phyloP scores from a whole-genome alignment of 2,329 filamentous ascomycete genomes.

The Colletotrichum echinochloae region DNA sequence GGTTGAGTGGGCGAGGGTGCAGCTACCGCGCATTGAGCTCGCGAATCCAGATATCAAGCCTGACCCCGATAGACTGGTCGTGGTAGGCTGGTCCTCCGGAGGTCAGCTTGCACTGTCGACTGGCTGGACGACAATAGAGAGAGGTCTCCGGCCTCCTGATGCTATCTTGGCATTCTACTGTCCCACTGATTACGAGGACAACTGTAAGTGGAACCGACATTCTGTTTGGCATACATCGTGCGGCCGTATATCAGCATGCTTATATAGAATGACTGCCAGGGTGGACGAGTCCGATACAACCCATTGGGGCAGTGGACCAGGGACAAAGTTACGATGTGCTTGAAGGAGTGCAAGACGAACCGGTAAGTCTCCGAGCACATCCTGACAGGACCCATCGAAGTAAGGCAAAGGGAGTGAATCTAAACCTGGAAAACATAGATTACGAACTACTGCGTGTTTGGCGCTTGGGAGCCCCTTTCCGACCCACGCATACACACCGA shows the following conservation, averaged over 20 bases:
- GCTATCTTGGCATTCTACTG: constrained; percentile 61
- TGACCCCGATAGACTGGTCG: constrained; percentile 51
- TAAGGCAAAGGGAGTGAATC: not conserved
- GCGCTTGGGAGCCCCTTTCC: constrained; percentile 26
- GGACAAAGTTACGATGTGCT: constrained; percentile 45
- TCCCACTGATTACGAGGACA: constrained; percentile 52
- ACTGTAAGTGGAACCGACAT: not conserved
- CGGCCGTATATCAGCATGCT: not conserved
- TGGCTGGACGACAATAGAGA: constrained; percentile 49
- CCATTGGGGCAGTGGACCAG: constrained; percentile 25
- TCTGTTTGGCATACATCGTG: rapidly evolving
- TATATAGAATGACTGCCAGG: not conserved
- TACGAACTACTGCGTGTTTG: constrained; percentile 5
- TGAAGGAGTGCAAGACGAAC: constrained; percentile 42
- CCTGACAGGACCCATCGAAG: rapidly evolving
- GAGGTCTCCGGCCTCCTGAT: constrained; percentile 51
- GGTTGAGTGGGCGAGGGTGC: constrained; percentile 52
- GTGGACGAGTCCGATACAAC: constrained; percentile 42
- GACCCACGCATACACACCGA: constrained; percentile 44
- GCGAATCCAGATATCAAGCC: constrained; percentile 37
- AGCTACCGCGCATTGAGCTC: constrained; percentile 47
- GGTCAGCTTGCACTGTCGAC: constrained; percentile 59
- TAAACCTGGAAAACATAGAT: not conserved
- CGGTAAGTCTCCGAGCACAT: not conserved
- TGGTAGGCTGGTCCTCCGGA: constrained; percentile 62